Evolutionary conservation across 495 filamentous ascomycete genomes (phyloP).

Genomic region (Elasticomyces elasticus): DNA sequence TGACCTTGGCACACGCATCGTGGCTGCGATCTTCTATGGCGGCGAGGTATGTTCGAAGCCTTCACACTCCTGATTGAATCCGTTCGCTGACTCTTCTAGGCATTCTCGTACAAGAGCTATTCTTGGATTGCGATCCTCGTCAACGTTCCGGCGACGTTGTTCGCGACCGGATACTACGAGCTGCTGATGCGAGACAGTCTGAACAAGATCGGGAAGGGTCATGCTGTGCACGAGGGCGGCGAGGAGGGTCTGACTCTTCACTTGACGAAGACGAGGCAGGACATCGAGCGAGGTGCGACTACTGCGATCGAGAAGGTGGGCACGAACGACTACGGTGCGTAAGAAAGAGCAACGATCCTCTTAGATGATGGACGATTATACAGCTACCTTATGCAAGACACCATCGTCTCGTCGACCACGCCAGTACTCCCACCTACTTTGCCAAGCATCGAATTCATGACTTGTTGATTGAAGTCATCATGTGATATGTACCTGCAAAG

Average conservation of each 20-base stretch:
- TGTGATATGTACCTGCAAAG: too few species aligned
- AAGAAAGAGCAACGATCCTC: too few species aligned
- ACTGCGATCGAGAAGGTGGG: conserved; percentile 1
- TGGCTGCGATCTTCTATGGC: conserved; percentile 46
- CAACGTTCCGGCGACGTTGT: conserved; percentile 44
- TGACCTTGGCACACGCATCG: conserved; percentile 44
- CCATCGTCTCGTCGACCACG: too few species aligned
- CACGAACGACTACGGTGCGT: background rate
- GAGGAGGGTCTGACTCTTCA: conserved; percentile 42
- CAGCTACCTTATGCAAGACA: too few species aligned
- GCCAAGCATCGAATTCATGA: too few species aligned
- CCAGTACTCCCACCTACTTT: too few species aligned
- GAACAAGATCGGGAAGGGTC: conserved; percentile 37
- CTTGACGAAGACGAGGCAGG: conserved; percentile 34
- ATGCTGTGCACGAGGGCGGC: conserved; percentile 40
- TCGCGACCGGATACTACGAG: conserved; percentile 44
- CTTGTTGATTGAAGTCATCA: too few species aligned
- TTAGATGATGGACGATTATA: too few species aligned
- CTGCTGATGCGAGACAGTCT: conserved; percentile 43
- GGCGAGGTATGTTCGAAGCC: conserved; percentile 36
- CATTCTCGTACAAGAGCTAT: conserved; percentile 38
- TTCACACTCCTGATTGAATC: background rate
- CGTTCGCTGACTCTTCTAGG: background rate
- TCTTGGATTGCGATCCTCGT: conserved; percentile 41
- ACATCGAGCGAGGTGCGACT: conserved; percentile 5